Base-by-base conservation (phyloP, 441 rosid species). In the Gossypium davidsonii region DNA sequence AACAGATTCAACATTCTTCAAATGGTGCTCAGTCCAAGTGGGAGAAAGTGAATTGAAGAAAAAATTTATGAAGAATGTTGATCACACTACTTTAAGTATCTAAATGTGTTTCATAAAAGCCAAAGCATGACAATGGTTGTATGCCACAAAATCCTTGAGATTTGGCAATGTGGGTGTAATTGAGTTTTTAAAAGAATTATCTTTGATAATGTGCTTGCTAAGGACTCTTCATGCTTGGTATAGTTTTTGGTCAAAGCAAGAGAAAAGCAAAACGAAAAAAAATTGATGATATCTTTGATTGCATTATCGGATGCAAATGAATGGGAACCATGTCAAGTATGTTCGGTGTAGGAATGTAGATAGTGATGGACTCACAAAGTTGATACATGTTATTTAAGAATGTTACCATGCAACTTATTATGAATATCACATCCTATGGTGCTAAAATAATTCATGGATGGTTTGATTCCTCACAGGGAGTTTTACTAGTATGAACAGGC, bases 21-120 rank as follows among this genome's bases (percentile, higher is more conserved):
- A 66, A 37, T 44, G 67, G 34, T 52, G 28, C 68, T 3, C 57
- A 28, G 31, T 52, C 39, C 71, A 75, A 72, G 37, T 6, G 74
- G 31, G 62, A 51, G 25, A 72, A 11, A 52, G 58, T 58, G 17
- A 49, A 15, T 73, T 11, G 31, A 44, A 42, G 15, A 72, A 72
- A 60, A 11, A 4, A 3, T 11, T 64, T 49, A 49, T n/a, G 9
- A 28, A 9, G 51, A 48, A 56, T 46, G 20, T 67, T 48, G 57
- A 49, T 51, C 55, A 11, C 48, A 20, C 5, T 39, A 42, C 0
- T n/a, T 20, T 18, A 34, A 34, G 39, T 37, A 21, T 0, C 53
- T 44, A 44, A 46, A 20, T 23, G 11, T 65, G 70, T 65, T 62
- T 21, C 39, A 12, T 65, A 65, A n/a, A 65, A 11, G 15, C 39